These are phyloP conservation scores for Cordyceps tenuipes DNA, from an alignment of 2,329 filamentous ascomycete genomes.

Conservation along the genomic window DNA sequence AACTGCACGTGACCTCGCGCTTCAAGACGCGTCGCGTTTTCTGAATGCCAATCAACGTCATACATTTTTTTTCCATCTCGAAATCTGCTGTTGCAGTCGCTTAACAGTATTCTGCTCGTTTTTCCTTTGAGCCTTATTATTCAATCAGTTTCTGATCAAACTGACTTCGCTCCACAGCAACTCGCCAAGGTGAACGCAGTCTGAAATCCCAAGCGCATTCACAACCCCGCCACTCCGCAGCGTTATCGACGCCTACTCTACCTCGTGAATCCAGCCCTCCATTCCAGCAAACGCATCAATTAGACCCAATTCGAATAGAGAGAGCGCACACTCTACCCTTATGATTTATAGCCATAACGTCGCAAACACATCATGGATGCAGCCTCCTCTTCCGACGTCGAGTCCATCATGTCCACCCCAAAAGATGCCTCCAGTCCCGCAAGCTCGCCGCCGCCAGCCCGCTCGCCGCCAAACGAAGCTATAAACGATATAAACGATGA, in stretches of 20 bases:
- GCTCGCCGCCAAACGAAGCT: not conserved
- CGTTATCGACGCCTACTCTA: not conserved
- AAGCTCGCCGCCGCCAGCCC: constrained; percentile 12
- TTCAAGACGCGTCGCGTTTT: constrained; percentile 3
- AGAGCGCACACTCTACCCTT: not conserved
- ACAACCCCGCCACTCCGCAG: not conserved
- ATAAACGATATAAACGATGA: constrained; percentile 16
- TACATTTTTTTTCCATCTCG: not conserved
- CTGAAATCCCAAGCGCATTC: constrained; percentile 5
- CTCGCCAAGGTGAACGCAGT: not conserved
- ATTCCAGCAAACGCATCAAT: not conserved
- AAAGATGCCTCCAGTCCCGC: constrained; percentile 10
- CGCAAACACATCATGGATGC: constrained; percentile 19
- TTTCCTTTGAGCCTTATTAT: not conserved
- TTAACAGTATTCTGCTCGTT: not conserved
- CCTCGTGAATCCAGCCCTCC: not conserved
- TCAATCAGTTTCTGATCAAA: not conserved
- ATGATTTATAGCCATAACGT: not conserved
- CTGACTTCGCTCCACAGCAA: not conserved
- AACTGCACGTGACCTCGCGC: constrained; percentile 4
- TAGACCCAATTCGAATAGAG: not conserved
- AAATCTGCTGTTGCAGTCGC: not conserved
- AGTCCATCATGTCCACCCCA: constrained; percentile 19
- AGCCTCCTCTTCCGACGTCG: constrained; percentile 23
- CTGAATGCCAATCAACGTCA: not conserved